A percentile compares a stretch with the other conserved stretches of the same genome.
These are phyloP conservation scores for Plasmodium cynomolgi DNA, from an alignment of 169 alveolate species.

Conservation along the genomic window DNA sequence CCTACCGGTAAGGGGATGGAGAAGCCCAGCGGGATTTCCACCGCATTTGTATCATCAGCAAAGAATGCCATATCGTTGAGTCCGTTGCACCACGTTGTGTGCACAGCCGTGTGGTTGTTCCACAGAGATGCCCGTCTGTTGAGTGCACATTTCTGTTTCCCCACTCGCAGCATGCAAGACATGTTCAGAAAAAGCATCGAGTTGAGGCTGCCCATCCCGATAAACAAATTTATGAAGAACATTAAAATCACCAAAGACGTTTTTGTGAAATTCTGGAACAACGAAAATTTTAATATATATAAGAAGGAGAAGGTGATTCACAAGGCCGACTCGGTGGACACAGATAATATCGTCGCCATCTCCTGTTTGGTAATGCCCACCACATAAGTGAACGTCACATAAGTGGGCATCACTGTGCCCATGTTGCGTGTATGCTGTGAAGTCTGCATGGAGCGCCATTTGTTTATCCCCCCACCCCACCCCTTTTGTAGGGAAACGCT, in stretches of 20 bases:
- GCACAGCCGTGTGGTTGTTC: neutral
- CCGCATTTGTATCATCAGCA: neutral
- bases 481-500: constrained; percentile 28
- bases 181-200: constrained; percentile 62
- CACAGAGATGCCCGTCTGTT: neutral
- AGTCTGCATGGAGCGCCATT: neutral
- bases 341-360: neutral
- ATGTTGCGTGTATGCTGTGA: neutral
- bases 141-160: neutral
- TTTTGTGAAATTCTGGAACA: constrained; percentile 55
- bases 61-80: neutral
- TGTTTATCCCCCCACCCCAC: neutral
- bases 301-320: constrained; percentile 45
- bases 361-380: constrained; percentile 27
- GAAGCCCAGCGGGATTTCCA: neutral
- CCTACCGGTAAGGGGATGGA: constrained; percentile 30
- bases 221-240: constrained; percentile 57
- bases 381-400: neutral
- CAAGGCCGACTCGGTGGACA: constrained; percentile 19
- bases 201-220: constrained; percentile 49
- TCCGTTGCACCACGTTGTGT: neutral
- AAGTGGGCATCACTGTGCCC: neutral
- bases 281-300: constrained; percentile 54
- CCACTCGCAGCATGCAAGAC: constrained; percentile 53
- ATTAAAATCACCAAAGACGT: constrained; percentile 35